Conservation (phyloP, 169 alveolate species). For the Eimeria falciformis region DNA sequence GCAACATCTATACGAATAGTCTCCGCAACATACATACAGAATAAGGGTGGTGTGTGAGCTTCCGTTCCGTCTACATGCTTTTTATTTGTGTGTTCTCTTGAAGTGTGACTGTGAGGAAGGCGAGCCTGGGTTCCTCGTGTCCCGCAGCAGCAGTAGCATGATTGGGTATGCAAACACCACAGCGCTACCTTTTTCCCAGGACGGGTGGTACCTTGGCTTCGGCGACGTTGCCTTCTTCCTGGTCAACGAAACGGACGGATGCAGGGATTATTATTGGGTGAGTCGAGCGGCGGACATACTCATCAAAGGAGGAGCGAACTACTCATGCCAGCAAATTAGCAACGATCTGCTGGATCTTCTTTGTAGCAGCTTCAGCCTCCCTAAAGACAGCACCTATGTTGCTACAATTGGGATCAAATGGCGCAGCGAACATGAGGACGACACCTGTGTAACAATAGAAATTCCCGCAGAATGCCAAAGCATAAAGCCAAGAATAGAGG, state of each 20-base stretch:
- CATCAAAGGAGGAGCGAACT: conserved; percentile 83
- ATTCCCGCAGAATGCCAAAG: background rate
- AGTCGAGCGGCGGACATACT: conserved; percentile 75
- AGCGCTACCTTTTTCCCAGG: background rate
- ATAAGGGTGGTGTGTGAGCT: too few species aligned
- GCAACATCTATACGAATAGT: too few species aligned
- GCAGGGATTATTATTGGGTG: conserved; percentile 77
- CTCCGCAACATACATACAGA: too few species aligned
- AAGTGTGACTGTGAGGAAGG: conserved; percentile 73
- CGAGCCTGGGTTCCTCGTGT: conserved; percentile 80
- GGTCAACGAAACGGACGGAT: background rate
- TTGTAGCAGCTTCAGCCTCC: background rate
- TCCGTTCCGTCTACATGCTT: too few species aligned
- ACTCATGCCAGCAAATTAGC: conserved; percentile 78
- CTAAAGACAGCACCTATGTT: background rate
- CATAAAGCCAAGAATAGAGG: background rate
- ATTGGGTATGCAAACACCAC: conserved; percentile 66
- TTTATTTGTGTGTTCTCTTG: background rate
- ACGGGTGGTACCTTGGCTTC: conserved; percentile 66
- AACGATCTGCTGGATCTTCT: conserved; percentile 50
- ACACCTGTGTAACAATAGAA: conserved; percentile 61
- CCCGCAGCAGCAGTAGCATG: conserved; percentile 80
- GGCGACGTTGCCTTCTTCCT: conserved; percentile 67
- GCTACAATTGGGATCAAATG: conserved; percentile 40
- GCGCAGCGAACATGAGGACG: conserved; percentile 72